phyloP scores from a whole-genome alignment of 1,284 basidiomycete species.

The Ganoderma multipileum region DNA sequence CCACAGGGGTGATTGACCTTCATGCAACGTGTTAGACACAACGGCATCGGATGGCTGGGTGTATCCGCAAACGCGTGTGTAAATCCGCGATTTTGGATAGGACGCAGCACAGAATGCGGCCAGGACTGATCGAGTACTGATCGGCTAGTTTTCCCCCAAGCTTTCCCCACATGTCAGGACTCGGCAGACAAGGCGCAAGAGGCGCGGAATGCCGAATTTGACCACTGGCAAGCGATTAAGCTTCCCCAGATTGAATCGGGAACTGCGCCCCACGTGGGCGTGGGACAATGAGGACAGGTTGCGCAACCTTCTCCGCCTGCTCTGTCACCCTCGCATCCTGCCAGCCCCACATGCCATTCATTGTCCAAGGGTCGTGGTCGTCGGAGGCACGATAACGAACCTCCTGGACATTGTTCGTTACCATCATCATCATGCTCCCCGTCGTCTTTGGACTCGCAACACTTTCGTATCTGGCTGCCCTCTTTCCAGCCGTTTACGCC shows the following conservation, averaged over 20 bases:
- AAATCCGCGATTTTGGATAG: conserved; percentile 7
- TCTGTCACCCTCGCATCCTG: conserved; percentile 14
- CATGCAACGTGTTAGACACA: too few relatives aligned
- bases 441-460: conserved; percentile 6
- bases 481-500: conserved; percentile 1
- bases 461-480: conserved; percentile 3
- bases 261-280: background rate
- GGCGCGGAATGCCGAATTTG: conserved; percentile 4
- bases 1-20: too few relatives aligned
- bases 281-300: conserved; percentile 4
- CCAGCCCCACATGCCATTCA: background rate
- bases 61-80: too few relatives aligned
- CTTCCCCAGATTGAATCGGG: conserved; percentile 13
- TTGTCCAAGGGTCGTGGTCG: background rate
- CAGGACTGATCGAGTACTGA: background rate
- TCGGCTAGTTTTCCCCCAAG: too few relatives aligned
- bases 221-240: background rate
- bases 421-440: conserved; percentile 25
- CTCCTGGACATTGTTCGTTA: conserved; percentile 16
- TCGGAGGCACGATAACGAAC: background rate
- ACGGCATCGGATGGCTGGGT: too few relatives aligned
- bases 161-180: background rate
- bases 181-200: background rate
- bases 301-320: conserved; percentile 19
- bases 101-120: background rate